Evolutionary conservation across 805 yeast genomes (phyloP).

Genomic region (Starmerella lactis-condensi): DNA sequence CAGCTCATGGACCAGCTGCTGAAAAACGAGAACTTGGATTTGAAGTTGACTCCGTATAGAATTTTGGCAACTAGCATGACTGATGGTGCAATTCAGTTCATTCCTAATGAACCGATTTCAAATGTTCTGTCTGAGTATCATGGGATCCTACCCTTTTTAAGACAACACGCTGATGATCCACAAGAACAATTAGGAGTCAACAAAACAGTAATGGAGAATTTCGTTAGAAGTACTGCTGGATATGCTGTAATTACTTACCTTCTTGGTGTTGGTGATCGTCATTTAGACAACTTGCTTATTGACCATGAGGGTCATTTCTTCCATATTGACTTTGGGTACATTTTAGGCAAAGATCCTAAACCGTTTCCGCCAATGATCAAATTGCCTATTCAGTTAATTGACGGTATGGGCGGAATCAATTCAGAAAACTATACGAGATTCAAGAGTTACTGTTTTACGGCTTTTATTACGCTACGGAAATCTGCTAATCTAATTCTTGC

Average conservation of each 20-base stretch:
- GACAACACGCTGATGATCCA: slow-evolving; percentile 42
- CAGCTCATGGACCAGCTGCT: slow-evolving; percentile 75
- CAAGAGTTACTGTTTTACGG: slow-evolving; percentile 83
- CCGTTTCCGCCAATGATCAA: slow-evolving; percentile 98
- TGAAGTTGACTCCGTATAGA: slow-evolving; percentile 71
- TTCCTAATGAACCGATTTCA: slow-evolving; percentile 83
- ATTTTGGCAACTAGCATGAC: slow-evolving; percentile 77
- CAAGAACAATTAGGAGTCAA: slow-evolving; percentile 27
- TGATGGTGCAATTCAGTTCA: slow-evolving; percentile 85
- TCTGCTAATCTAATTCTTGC: slow-evolving; percentile 79
- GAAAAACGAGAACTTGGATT: slow-evolving; percentile 75
- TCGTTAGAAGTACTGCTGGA: slow-evolving; percentile 90
- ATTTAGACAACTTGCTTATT: slow-evolving; percentile 69
- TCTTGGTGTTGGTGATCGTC: slow-evolving; percentile 94
- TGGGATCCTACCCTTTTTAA: slow-evolving; percentile 56
- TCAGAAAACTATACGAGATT: slow-evolving; percentile 74
- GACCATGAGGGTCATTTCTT: slow-evolving; percentile 77
- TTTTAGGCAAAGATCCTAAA: slow-evolving; percentile 90
- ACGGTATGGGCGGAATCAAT: slow-evolving; percentile 89
- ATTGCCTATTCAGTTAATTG: slow-evolving; percentile 86
- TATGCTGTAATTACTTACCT: slow-evolving; percentile 91
- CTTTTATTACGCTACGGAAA: slow-evolving; percentile 75
- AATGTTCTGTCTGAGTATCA: slow-evolving; percentile 54
- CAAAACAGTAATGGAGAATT: slow-evolving; percentile 71
- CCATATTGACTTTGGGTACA: slow-evolving; percentile 96